Base-by-base conservation (phyloP, 1,284 basidiomycete species). In the Pseudozyma sp. region DNA sequence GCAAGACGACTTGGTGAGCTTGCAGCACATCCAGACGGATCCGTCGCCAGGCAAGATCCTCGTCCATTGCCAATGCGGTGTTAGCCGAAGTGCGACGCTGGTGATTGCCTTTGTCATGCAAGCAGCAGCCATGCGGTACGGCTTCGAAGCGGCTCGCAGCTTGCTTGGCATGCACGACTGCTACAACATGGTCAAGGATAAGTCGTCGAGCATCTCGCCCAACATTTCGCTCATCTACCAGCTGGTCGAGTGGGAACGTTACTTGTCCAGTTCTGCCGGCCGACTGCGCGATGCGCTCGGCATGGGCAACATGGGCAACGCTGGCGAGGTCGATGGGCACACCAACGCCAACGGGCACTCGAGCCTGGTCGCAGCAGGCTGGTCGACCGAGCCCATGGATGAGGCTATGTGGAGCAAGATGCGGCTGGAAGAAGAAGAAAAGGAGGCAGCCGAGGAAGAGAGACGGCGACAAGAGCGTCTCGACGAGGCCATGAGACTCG, bases 211-310 rank as follows among this genome's bases (percentile, higher is more conserved):
- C 62, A 77, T 80, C 24, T 66, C 59, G 19, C 94, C 96, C 45
- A 98, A 98, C 85, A 95, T 79, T 81, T 95, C 94, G 59, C 90
- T 98, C 83, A 96, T 97, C 85, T 97, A 96, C 88, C 94, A 97
- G 86, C 88, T 97, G 42, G 88, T 96, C 80, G 94, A 97, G 83
- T 97, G 95, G 85, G 94, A 95, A 84, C 91, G 94, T 66, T 88
- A 89, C 57, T 87, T 97, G 50, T 75, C 73, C 3, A 68, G 55
- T 19, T 75, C 74, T 16, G 77, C 75, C 0, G 60, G 68, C 17
- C 56, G 60, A 14, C 63, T 75, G 31, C 63, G 75, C 10, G 69
- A 77, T 16, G 68, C 70, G 11, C 63, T 69, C 4, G 67, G 60
- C 30, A 37, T 61, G 52, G 47, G 33, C 1, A 35, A 29, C 30